Conservation (phyloP, 345 rosid species). For the Eutrema japonicum region DNA sequence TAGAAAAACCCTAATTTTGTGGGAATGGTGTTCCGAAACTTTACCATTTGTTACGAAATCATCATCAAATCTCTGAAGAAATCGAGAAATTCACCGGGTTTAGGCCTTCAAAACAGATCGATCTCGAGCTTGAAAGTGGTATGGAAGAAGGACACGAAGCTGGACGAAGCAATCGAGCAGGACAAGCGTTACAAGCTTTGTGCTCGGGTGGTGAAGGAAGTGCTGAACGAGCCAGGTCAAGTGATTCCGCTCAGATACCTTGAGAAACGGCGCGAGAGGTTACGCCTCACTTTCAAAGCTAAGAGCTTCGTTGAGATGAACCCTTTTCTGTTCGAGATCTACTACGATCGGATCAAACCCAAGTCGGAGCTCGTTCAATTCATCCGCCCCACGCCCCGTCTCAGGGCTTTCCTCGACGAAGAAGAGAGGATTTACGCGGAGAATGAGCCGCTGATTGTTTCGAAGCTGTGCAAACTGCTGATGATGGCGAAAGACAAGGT, state of each 20-base stretch:
- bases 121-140: conserved; percentile 82
- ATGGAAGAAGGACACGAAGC: conserved; percentile 73
- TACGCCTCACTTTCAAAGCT: conserved; percentile 58
- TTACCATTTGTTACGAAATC: conserved; percentile 28
- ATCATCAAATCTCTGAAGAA: conserved; percentile 38
- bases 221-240: conserved; percentile 79
- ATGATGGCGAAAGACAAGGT: conserved; percentile 79
- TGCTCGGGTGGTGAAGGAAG: conserved; percentile 73
- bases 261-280: conserved; percentile 73
- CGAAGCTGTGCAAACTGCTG: conserved; percentile 77
- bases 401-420: conserved; percentile 65
- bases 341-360: conserved; percentile 68
- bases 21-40: conserved; percentile 34
- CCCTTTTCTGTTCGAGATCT: conserved; percentile 63
- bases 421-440: conserved; percentile 55
- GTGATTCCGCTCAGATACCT: conserved; percentile 75
- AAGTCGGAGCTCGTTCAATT: conserved; percentile 61
- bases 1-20: conserved; percentile 21
- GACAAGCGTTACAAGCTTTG: conserved; percentile 70
- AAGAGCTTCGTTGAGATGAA: conserved; percentile 58
- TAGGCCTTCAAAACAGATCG: conserved; percentile 34
- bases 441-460: conserved; percentile 64
- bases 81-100: not conserved
- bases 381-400: conserved; percentile 58
- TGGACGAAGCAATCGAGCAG: conserved; percentile 72